phyloP scores from a whole-genome alignment of 768 basidiomycete genomes.

The Rhodosporidiobolus odoratus region DNA sequence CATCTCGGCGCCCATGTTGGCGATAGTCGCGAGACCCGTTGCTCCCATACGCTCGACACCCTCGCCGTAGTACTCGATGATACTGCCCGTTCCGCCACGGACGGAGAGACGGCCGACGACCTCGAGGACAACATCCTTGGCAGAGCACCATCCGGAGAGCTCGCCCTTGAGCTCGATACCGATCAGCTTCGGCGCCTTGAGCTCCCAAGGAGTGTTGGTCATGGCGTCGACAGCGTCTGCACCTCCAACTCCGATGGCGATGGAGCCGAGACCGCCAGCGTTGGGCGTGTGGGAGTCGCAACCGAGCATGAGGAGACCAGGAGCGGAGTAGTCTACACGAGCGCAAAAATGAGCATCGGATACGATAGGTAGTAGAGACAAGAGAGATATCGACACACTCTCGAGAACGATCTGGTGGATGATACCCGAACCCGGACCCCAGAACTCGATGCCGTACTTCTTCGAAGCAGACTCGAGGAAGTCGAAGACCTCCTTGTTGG shows the following conservation, averaged over 20 bases:
- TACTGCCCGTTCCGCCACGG: constrained; percentile 87
- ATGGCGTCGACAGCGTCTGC: constrained; percentile 97
- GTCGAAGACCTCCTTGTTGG: constrained; percentile 94
- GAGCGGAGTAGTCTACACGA: constrained; percentile 51
- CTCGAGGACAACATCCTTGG: constrained; percentile 93
- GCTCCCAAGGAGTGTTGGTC: constrained; percentile 96
- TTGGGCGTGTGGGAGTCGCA: constrained; percentile 96
- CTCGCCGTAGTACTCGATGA: constrained; percentile 94
- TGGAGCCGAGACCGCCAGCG: constrained; percentile 89
- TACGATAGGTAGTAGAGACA: neutral
- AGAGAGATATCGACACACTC: constrained; percentile 57
- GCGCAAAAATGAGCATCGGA: constrained; percentile 19
- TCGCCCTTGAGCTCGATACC: constrained; percentile 84
- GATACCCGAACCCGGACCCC: constrained; percentile 77
- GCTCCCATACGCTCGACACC: constrained; percentile 85
- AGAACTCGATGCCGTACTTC: constrained; percentile 82
- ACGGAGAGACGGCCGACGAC: constrained; percentile 91
- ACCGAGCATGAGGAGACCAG: constrained; percentile 50
- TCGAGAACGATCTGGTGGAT: constrained; percentile 98
- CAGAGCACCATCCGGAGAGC: constrained; percentile 83
- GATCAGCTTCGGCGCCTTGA: constrained; percentile 57
- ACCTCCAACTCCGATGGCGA: constrained; percentile 98
- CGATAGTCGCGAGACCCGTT: constrained; percentile 88
- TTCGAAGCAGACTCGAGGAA: constrained; percentile 62
- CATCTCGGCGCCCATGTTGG: constrained; percentile 99